Conservation (phyloP, 805 yeast species). For the Jamesozyma spencerorum region DNA sequence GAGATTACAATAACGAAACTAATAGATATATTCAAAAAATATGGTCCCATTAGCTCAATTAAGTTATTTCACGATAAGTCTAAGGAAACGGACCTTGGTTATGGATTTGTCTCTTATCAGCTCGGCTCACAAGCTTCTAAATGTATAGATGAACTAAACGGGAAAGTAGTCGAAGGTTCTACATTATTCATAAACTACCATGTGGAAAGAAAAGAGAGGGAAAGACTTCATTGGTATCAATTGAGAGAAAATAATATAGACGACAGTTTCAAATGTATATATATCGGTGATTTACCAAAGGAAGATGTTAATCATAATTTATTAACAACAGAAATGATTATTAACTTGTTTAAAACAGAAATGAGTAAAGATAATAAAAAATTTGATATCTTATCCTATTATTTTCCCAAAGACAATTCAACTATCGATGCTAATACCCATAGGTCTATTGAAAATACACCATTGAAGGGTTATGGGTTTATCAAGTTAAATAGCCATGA, state of each 20-base stretch:
- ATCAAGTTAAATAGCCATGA: slow-evolving; percentile 41
- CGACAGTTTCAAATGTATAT: slow-evolving; percentile 44
- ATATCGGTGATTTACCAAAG: slow-evolving; percentile 43
- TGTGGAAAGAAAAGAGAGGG: slow-evolving; percentile 54
- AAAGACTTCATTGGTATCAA: slow-evolving; percentile 29
- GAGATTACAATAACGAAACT: slow-evolving; percentile 33
- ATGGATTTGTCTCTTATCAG: slow-evolving; percentile 61
- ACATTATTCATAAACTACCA: slow-evolving; percentile 48
- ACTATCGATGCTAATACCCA: neutral
- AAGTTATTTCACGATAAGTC: slow-evolving; percentile 39
- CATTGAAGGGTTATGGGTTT: slow-evolving; percentile 41
- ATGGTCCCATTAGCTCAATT: slow-evolving; percentile 37
- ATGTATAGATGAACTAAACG: slow-evolving; percentile 51
- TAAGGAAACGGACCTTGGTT: slow-evolving; percentile 35
- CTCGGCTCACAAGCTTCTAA: slow-evolving; percentile 48
- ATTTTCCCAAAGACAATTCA: slow-evolving; percentile 23
- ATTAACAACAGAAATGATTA: slow-evolving; percentile 15
- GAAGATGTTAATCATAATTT: slow-evolving; percentile 25
- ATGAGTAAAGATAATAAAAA: slow-evolving; percentile 37
- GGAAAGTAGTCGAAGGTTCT: slow-evolving; percentile 27
- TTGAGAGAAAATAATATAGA: slow-evolving; percentile 31
- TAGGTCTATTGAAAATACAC: neutral
- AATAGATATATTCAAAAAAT: slow-evolving; percentile 31
- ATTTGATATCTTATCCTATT: slow-evolving; percentile 20
- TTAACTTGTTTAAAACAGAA: slow-evolving; percentile 37